Evolutionary conservation across 305 asterid genomes (phyloP), one percentile per base, ranked within the genome.

Genomic region (Rubia peregrina): DNA sequence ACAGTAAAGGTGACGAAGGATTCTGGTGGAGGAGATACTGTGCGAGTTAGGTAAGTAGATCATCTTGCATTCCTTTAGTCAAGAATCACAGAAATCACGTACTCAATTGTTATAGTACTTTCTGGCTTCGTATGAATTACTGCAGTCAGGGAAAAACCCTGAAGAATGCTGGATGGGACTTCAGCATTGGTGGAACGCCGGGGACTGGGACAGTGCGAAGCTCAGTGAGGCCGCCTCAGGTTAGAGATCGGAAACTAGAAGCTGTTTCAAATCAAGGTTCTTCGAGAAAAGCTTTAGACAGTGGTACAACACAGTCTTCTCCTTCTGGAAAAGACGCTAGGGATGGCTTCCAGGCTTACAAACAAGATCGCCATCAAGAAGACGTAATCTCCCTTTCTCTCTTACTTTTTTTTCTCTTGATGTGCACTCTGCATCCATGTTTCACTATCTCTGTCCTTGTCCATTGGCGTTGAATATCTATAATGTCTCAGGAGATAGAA

Each of bases 141-240:
- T 83, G 88, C 81, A 85, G 86, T 78, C 98, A 90, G 87, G 90
- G 81, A 62, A 81, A 76, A 69, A 84, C 89, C 73, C 68, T 76
- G 80, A 83, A 75, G 79, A 85, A 85, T 84, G 82, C 95, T 57
- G 97, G 93, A 81, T 90, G 98, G 98, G 97, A 92, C 85, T 90
- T 90, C 81, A 90, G 95, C 80, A 85, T 90, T 76, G 91, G 96
- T 74, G 97, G 87, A 78, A 80, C 95, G 68, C 71, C 78, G 68
- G 85, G 86, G 77, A 81, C 88, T 30, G 96, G 95, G 78, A 90
- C 95, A 61, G 90, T 84, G 66, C 85, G 96, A 77, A 90, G 87
- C 83, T 92, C 77, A 21, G 84, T 82, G 78, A 87, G 84, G 80
- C 97, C 97, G 40, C 97, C 98, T 63, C 98, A 89, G 84, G 86